Evolutionary conservation across 2,329 filamentous ascomycete genomes (phyloP), one percentile per base, ranked within the genome.

Genomic region (Neofusicoccum umdonicola): DNA sequence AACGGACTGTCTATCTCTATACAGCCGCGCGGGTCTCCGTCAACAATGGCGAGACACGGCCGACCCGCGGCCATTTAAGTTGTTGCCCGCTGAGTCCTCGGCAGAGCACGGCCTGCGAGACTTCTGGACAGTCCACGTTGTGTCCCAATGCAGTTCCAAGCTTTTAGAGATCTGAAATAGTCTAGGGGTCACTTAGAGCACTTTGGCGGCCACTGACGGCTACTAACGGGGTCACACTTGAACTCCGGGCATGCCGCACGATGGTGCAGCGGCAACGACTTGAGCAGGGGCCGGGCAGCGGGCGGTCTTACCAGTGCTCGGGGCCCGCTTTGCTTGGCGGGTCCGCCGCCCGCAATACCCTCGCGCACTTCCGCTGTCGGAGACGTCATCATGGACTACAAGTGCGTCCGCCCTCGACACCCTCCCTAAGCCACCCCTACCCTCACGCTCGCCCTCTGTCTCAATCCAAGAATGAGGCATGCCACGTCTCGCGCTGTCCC

Each of bases 371-470:
- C 56, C 56, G 56, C 56, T 60, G 56, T 63, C 61, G 61, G 61
- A 63, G 62, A 64, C 62, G 62, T 64, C 62, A 64, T 64, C 62
- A 56, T 64, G 31, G 19, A 47, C 50, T 44, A 37, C 45, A 52
- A 44, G 37, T 35, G 34, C 60, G 31, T 31, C 19, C 35, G 27
- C 39, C 39, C 17, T 35, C 41, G 41, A 22, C 61, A 27, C 17
- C 50, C 61, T 27, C 50, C 41, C 35, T 47, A 47, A 47, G 34
- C 22, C 34, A n/a, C 19, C 41, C 39, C 6, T 11, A 12, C n/a
- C 12, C 13, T 47, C n/a, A 22, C 48, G 11, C 34, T 6, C 51
- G 17, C 6, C 52, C 17, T 8, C 9, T 27, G 12, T 17, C 3
- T 6, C 17, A 1, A 47, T 31, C 5, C 62, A 58, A 52, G 52